Conservation (phyloP, 169 alveolate species). For the Plasmodium coatneyi region DNA sequence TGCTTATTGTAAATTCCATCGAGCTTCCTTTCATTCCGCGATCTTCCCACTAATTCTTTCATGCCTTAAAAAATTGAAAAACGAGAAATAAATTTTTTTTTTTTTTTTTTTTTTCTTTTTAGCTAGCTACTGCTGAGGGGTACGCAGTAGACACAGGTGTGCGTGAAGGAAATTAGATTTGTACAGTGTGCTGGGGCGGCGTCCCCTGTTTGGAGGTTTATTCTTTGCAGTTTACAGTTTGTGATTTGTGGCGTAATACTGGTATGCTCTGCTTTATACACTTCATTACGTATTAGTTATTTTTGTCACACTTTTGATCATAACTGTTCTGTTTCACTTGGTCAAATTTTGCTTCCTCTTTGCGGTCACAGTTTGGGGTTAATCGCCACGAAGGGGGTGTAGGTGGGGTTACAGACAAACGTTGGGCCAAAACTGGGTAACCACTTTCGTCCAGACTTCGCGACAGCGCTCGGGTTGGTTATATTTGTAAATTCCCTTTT, state of each 20-base stretch:
- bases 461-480: neutral
- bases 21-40: conserved; percentile 83
- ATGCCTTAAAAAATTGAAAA: conserved; percentile 56
- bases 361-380: neutral
- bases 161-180: neutral
- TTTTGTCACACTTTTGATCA: neutral
- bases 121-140: neutral
- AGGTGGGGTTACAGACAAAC: neutral
- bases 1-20: conserved; percentile 84
- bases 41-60: conserved; percentile 83
- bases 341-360: neutral
- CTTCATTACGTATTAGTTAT: neutral
- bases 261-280: neutral
- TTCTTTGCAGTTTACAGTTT: too few relatives aligned
- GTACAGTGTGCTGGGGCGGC: neutral
- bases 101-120: neutral
- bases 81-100: neutral
- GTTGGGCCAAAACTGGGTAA: neutral
- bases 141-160: neutral
- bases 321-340: neutral
- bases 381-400: neutral
- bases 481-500: neutral
- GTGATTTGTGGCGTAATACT: neutral
- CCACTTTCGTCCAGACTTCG: neutral
- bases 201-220: neutral